Base-by-base conservation (phyloP, 768 basidiomycete genomes). In the Rossbeevera mucosa region DNA sequence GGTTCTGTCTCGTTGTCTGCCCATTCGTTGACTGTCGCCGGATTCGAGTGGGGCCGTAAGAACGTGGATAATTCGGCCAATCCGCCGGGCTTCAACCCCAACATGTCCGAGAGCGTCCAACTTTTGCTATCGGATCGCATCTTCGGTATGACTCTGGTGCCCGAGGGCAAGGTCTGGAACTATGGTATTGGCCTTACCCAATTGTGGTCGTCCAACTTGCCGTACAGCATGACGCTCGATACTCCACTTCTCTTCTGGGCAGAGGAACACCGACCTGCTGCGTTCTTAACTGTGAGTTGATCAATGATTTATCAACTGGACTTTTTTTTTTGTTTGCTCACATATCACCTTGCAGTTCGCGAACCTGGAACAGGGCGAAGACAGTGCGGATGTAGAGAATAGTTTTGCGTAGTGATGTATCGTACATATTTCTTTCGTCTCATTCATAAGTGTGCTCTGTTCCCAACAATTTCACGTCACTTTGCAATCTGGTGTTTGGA, bases 21-120 rank as follows among this genome's bases (percentile, higher is more conserved):
- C 0, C 94, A 97, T 74, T 89, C 85, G 28, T 74, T 98, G 46
- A 86, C 88, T 5, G 85, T 95, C 8, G 82, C 88, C 54, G 96
- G 95, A 14, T 98, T 98, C 66, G 96, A 99, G 64, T 98, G 94
- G 94, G 95, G 94, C 38, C 77, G 95, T 61, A 97, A 96, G 76
- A 95, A 94, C 60, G 73, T 78, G 59, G 93, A 94, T 63, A 89
- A 82, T 40, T 88, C 91, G 31, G 78, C 81, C 31, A 92, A 91
- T 65, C 91, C 92, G 54, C 75, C 85, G 1, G 93, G 95, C 38
- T 99, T 95, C 76, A 98, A 95, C 71, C 91, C 94, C n/a, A 91
- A 90, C 59, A 97, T 97, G 95, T 95, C 93, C 2, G 94, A 95
- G 67, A 85, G 93, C 21, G 93, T 96, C 21, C 90, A 92, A 69